Base-by-base conservation (phyloP, 164 flowering plant species). In the Aristolochia fimbriata region DNA sequence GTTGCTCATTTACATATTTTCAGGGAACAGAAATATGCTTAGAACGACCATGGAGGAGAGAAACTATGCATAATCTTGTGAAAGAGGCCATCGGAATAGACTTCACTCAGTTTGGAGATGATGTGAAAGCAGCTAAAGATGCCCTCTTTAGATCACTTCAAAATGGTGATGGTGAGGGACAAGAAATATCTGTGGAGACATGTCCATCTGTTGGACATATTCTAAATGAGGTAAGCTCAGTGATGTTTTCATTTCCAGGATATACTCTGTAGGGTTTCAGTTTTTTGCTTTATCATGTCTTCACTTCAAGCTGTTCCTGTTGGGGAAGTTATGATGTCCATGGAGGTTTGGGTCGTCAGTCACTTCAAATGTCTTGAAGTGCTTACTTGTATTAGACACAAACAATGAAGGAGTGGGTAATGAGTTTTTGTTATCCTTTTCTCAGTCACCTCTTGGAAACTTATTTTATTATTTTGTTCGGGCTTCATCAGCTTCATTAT, bases 11-110 rank as follows among this genome's bases (percentile, higher is more conserved):
- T 22, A 53, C 53, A 61, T 49, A 37, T 41, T 47, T 76, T 60
- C 77, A 90, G 98, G 98, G 97, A 49, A 58, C 65, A 9, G 87
- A 87, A 69, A 86, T 93, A 64, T 69, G 78, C 73, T 75, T 93
- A 48, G 88, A 90, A 66, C 69, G 86, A 33, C 98, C 98, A 52
- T 93, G 97, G 97, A 89, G 87, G 81, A 87, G 96, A 68, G 97
- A 87, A 79, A 86, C 92, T 51, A 93, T 90, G 97, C 97, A 87
- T 68, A 86, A 90, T 80, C 97, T 93, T 74, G 98, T 93, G 23
- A 81, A 85, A 79, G 94, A 93, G 76, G 84, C 80, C 63, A 80
- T 92, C 24, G 89, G 87, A 50, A 73, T 93, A 59, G 86, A 90
- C 75, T 89, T 89, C 61, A 77, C 6, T 55, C 78, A 78, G 74